A percentile compares a stretch with the other conserved stretches of the same genome.
Evolutionary conservation across 176 grass and related monocot species (phyloP).

Genomic region (Tuctoria greenei): DNA sequence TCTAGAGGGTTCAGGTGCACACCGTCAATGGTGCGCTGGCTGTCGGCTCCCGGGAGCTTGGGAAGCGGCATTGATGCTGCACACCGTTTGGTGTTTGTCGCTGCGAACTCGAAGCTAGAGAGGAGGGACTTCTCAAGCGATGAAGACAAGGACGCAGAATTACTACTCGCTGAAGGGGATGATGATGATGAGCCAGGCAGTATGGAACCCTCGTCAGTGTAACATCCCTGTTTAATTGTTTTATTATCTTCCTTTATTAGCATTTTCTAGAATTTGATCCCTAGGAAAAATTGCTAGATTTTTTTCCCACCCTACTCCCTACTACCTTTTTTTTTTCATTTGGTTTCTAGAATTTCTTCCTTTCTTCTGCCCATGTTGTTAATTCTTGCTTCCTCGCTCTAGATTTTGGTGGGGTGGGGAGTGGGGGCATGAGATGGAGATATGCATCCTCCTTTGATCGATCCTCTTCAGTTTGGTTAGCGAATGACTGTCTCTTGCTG

Average conservation of each 20-base stretch:
- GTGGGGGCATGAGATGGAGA: conserved; percentile 53
- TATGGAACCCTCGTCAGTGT: conserved; percentile 53
- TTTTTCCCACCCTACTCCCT: conserved; percentile 34
- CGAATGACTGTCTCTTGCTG: conserved; percentile 41
- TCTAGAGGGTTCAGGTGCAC: conserved; percentile 49
- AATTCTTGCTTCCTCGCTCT: conserved; percentile 69
- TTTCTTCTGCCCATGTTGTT: conserved; percentile 52
- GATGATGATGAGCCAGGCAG: conserved; percentile 39
- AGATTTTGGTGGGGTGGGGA: conserved; percentile 75
- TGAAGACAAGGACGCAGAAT: conserved; percentile 64
- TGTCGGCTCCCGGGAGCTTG: conserved; percentile 43
- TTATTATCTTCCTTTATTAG: conserved; percentile 21
- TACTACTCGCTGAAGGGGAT: conserved; percentile 51
- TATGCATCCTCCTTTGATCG: conserved; percentile 35
- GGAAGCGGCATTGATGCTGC: conserved; percentile 33
- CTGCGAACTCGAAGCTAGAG: conserved; percentile 72
- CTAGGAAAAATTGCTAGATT: conserved; percentile 51
- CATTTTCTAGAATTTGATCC: conserved; percentile 54
- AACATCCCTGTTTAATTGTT: conserved; percentile 49
- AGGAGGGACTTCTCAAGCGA: conserved; percentile 59
- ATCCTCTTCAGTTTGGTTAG: conserved; percentile 23
- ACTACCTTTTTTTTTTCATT: background rate
- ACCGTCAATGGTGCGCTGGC: conserved; percentile 53
- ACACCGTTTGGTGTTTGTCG: conserved; percentile 61
- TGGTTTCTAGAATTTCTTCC: conserved; percentile 46